Conservation (phyloP, 176 grass and related monocot genomes). For the Paspalum notatum region DNA sequence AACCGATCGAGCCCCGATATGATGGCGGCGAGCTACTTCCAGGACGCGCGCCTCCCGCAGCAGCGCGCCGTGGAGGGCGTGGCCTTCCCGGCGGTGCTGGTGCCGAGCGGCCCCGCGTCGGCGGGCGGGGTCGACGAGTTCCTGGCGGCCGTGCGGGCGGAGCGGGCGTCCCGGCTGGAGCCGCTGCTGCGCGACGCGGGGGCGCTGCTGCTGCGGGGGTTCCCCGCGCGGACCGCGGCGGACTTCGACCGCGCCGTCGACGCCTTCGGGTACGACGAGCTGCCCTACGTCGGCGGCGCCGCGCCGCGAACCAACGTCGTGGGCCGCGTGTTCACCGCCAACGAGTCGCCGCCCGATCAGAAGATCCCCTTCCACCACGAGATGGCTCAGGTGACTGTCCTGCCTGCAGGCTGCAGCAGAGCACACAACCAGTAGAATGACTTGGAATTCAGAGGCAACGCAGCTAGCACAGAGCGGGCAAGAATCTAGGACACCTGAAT, state of each 20-base stretch:
- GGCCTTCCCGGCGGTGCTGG: conserved; percentile 75
- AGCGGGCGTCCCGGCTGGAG: conserved; percentile 56
- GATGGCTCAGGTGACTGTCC: conserved; percentile 80
- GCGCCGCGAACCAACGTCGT: conserved; percentile 89
- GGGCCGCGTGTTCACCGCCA: conserved; percentile 89
- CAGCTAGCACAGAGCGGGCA: too few species aligned
- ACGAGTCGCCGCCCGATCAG: conserved; percentile 95
- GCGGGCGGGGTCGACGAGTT: conserved; percentile 34
- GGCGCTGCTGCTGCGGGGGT: conserved; percentile 78
- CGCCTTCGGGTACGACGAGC: conserved; percentile 88
- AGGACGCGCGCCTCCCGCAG: conserved; percentile 52
- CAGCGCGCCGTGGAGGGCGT: conserved; percentile 68
- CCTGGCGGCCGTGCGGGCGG: conserved; percentile 48
- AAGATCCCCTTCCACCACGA: conserved; percentile 98
- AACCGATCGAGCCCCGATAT: too few species aligned
- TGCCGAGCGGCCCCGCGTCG: conserved; percentile 15
- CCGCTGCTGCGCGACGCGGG: conserved; percentile 68
- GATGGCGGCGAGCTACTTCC: conserved; percentile 64
- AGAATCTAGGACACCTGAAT: neutral
- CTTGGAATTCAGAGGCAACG: neutral
- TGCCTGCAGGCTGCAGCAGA: neutral
- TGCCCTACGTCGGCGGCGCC: conserved; percentile 88
- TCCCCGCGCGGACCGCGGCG: conserved; percentile 49
- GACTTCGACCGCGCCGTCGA: conserved; percentile 79
- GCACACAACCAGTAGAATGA: neutral